Evolutionary conservation across 2,329 filamentous ascomycete species (phyloP).

Genomic region (Aspergillus amoenus): DNA sequence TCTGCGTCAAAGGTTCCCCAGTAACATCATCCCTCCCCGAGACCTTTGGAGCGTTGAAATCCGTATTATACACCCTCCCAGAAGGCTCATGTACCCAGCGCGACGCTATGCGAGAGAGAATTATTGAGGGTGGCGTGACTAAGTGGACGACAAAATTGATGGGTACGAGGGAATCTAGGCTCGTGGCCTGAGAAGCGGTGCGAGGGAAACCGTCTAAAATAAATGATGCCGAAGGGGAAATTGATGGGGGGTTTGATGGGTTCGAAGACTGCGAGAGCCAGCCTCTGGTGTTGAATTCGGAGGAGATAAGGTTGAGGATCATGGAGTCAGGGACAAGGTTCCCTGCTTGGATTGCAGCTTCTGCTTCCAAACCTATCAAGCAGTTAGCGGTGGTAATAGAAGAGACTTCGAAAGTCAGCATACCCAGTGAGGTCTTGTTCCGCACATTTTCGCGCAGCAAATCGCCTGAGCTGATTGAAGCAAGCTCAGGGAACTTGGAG

Average conservation of each 20-base stretch:
- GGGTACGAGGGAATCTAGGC: slow-evolving; percentile 78
- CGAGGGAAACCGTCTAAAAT: slow-evolving; percentile 96
- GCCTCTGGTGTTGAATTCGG: slow-evolving; percentile 79
- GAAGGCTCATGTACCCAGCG: slow-evolving; percentile 93
- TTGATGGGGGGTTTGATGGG: slow-evolving; percentile 40
- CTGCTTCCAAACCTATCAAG: slow-evolving; percentile 77
- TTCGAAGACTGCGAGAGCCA: slow-evolving; percentile 62
- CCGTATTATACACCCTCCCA: slow-evolving; percentile 91
- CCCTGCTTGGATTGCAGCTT: slow-evolving; percentile 82
- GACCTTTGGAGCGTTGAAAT: slow-evolving; percentile 82
- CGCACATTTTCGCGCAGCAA: slow-evolving; percentile 90
- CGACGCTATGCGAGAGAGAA: slow-evolving; percentile 84
- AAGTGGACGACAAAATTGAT: slow-evolving; percentile 92
- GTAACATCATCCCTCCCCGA: slow-evolving; percentile 85
- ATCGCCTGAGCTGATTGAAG: slow-evolving; percentile 91
- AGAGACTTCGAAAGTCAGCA: slow-evolving; percentile 17
- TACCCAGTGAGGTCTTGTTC: slow-evolving; percentile 80
- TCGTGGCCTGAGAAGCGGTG: slow-evolving; percentile 74
- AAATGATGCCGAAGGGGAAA: slow-evolving; percentile 80
- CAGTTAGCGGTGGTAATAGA: not conserved
- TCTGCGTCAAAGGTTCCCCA: slow-evolving; percentile 77
- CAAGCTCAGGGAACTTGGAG: slow-evolving; percentile 80
- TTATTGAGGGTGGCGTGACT: slow-evolving; percentile 79
- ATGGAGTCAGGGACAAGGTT: slow-evolving; percentile 87
- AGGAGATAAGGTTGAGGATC: slow-evolving; percentile 88